Percentiles rank a stretch among this genome's conserved stretches.
These are phyloP conservation scores for Pholiota molesta DNA, from an alignment of 768 basidiomycete species.

Conservation along the genomic window DNA sequence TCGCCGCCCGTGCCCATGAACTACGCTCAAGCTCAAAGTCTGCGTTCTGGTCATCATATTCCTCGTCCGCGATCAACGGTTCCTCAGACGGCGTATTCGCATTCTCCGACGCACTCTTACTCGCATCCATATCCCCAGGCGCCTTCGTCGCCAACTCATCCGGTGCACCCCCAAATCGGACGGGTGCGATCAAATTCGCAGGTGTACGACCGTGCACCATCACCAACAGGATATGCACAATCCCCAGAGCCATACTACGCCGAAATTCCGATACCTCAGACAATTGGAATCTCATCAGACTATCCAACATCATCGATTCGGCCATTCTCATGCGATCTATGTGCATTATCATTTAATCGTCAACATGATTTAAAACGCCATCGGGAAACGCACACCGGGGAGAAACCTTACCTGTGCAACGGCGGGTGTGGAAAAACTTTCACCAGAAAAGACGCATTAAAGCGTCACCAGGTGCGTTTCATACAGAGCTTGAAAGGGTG, in stretches of 20 bases:
- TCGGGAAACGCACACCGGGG: slow-evolving; percentile 82
- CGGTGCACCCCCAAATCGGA: slow-evolving; percentile 33
- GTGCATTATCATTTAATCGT: slow-evolving; percentile 81
- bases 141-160: slow-evolving; percentile 29
- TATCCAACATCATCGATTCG: slow-evolving; percentile 62
- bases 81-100: slow-evolving; percentile 33
- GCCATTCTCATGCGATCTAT: slow-evolving; percentile 72
- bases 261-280: slow-evolving; percentile 38
- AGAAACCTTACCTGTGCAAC: slow-evolving; percentile 83
- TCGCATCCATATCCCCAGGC: slow-evolving; percentile 42
- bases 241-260: slow-evolving; percentile 33
- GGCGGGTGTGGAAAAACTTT: slow-evolving; percentile 88
- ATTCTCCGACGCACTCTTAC: slow-evolving; percentile 37
- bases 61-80: slow-evolving; percentile 35
- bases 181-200: slow-evolving; percentile 50
- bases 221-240: slow-evolving; percentile 19
- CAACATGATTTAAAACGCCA: slow-evolving; percentile 87
- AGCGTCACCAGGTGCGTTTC: slow-evolving; percentile 75
- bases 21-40: slow-evolving; percentile 23
- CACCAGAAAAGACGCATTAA: slow-evolving; percentile 84
- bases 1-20: slow-evolving; percentile 19
- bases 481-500: slow-evolving; percentile 18
- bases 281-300: slow-evolving; percentile 42
- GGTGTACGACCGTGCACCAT: slow-evolving; percentile 27
- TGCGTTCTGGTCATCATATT: slow-evolving; percentile 26